Base-by-base conservation (phyloP, 2,329 filamentous ascomycete species). In the Elsinoe australis region DNA sequence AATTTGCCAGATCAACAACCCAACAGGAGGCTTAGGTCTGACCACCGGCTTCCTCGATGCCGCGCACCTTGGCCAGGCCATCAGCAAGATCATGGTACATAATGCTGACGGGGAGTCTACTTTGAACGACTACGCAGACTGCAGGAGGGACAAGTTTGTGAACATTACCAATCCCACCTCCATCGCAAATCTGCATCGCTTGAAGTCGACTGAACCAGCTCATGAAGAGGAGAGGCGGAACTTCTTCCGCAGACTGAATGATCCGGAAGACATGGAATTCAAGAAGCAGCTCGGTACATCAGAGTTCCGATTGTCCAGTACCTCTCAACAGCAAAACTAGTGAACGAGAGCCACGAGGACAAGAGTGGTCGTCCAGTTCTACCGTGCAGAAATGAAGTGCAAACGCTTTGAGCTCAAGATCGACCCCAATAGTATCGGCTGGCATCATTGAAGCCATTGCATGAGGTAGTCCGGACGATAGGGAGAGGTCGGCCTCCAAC, bases 81-180 rank as follows among this genome's bases (percentile, higher is more conserved):
- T 51, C 22, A 44, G 42, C 24, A 32, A 26, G 10, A 47, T 51
- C 8, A 17, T 48, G 33, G 22, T 39, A 14, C 34, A 38, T 34
- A 44, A 49, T 5, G 31, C 33, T 33, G 26, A 35, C 26, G 10
- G 53, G 55, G 2, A 54, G 21, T 7, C 49, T 66, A 2, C 47
- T 12, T 19, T 67, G 2, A 38, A 54, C 0, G 55, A 56, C 0
- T 67, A 64, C 61, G 60, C 61, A 0, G 47, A 55, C 3, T 60
- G 60, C 0, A 51, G 62, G 3, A 52, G 58, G 5, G 47, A 58
- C 5, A 62, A 58, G 21, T 67, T 65, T 35, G 21, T 56, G 2
- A 47, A 55, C 1, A 55, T 59, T 0, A 58, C 65, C 1, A 63
- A 66, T 29, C 49, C 49, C 9, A 47, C 18, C 4, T 38, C 44